Evolutionary conservation across 148 eudicot genomes (phyloP), one percentile per base, ranked within the genome.

Genomic region (Selenicereus undatus): DNA sequence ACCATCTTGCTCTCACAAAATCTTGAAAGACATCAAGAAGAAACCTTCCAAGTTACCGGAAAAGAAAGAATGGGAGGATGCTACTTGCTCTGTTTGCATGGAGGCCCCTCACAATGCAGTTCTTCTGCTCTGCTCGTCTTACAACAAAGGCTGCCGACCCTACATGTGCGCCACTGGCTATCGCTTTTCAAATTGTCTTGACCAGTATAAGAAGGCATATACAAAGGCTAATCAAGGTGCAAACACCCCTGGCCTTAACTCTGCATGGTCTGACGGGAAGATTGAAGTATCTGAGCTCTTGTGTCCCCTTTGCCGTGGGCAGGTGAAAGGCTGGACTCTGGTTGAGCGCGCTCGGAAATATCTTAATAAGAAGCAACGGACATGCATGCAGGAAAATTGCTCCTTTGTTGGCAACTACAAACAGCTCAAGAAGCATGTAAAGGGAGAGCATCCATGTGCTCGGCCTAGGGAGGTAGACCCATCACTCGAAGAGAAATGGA

Each of bases 221-320:
- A 62, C 92, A 10, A 93, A 91, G 83, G 79, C 79, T 24, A 74
- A 87, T 72, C 42, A 89, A 6, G 84, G 80, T 43, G 75, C 20
- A 0, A 74, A 76, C 72, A 73, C 77, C 75, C 36, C 77, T 2
- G 65, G 24, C 62, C 79, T 82, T 21, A 76, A 78, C 27, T 75
- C 64, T 17, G 88, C 52, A 35, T 84, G 83, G 68, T 27, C 77
- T 4, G 77, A 79, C 35, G 89, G 76, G 27, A 86, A 82, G 76
- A 64, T 32, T 18, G 88, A 89, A 81, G 83, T 77, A 36, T 82
- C 90, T 24, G 90, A 88, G 86, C 93, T 93, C 76, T 76, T 87
- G 42, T 93, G 96, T 56, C 96, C 98, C 8, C 91, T 92, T 35
- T 94, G 98, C 76, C 94, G 98, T n/a, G 94, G 98, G 24, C 93